phyloP scores from a whole-genome alignment of 2,329 filamentous ascomycete species.

The Kalmusia sp. region DNA sequence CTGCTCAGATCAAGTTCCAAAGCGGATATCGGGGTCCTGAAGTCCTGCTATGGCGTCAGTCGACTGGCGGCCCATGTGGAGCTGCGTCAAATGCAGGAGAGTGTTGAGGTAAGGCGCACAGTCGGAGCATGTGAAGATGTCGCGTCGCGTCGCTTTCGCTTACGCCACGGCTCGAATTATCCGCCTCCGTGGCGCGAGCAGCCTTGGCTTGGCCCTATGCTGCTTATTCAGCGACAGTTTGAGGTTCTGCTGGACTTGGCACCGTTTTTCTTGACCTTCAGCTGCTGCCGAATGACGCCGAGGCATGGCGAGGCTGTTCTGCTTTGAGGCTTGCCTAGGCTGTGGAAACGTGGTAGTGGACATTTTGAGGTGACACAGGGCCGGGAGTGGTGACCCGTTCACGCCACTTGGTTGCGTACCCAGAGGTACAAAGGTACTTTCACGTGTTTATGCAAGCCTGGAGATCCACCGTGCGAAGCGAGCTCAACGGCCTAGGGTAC shows the following conservation, averaged over 20 bases:
- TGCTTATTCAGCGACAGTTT: background rate
- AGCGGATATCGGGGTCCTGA: background rate
- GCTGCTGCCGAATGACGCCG: constrained; percentile 19
- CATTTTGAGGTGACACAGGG: background rate
- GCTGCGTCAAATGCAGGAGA: background rate
- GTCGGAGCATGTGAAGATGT: background rate
- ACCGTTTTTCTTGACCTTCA: background rate
- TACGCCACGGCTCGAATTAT: no score
- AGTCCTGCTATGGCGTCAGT: background rate
- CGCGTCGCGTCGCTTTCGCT: no score
- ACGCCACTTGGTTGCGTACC: background rate
- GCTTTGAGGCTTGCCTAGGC: background rate
- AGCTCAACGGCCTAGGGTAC: constrained; percentile 1
- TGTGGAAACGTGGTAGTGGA: background rate
- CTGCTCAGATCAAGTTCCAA: background rate
- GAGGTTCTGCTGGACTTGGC: background rate
- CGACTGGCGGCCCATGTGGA: background rate
- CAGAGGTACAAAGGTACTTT: background rate
- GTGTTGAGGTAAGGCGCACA: background rate
- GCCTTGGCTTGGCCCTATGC: background rate
- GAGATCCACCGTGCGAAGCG: constrained; percentile 2
- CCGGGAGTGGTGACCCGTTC: background rate
- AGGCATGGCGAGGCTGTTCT: constrained; percentile 12
- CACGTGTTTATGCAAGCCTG: constrained; percentile 16
- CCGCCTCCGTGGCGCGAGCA: background rate